Conservation (phyloP, 1,284 basidiomycete species). For the Fomitopsis palustris region DNA sequence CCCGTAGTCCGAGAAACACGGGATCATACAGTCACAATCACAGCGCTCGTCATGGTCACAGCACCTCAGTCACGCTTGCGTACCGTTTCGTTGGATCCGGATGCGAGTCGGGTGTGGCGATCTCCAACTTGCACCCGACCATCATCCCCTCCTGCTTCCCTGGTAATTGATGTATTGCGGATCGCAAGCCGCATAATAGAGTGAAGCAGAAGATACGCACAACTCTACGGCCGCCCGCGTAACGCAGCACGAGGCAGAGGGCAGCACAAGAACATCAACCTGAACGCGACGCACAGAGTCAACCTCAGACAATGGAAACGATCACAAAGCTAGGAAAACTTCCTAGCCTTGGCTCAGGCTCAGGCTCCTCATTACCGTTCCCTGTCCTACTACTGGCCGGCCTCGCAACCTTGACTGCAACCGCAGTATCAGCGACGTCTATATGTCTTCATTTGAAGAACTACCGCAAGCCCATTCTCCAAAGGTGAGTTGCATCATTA, state of each 20-base stretch:
- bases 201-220: too few relatives aligned
- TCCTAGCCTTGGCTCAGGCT: slow-evolving; percentile 25
- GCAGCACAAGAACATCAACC: neutral
- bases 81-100: too few relatives aligned
- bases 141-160: neutral
- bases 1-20: neutral
- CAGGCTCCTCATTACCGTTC: slow-evolving; percentile 42
- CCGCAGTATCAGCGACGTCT: slow-evolving; percentile 76
- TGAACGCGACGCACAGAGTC: neutral
- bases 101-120: neutral
- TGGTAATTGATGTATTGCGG: neutral
- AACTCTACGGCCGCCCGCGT: neutral
- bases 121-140: neutral
- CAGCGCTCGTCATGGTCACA: neutral
- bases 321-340: neutral
- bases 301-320: neutral
- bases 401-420: slow-evolving; percentile 65
- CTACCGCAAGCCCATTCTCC: slow-evolving; percentile 80
- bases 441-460: slow-evolving; percentile 90
- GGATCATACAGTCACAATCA: neutral
- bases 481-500: slow-evolving; percentile 49
- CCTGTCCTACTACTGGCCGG: slow-evolving; percentile 63
- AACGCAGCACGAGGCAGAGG: neutral
- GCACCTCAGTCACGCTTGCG: neutral
- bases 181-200: too few relatives aligned